Evolutionary conservation across 768 basidiomycete genomes (phyloP), one percentile per base, ranked within the genome.

Genomic region (Lentinula sp.): DNA sequence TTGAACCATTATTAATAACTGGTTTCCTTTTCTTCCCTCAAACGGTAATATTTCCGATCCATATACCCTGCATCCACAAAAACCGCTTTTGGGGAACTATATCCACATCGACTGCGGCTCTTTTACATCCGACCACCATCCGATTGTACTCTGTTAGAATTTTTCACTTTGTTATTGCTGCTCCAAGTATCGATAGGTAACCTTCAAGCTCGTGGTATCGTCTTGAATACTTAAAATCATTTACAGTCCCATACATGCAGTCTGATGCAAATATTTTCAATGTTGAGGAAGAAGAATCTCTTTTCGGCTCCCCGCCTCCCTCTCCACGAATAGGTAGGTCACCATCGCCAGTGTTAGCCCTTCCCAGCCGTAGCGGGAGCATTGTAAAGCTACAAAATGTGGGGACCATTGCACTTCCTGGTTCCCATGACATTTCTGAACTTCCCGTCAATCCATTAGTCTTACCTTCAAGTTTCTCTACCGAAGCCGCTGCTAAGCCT

Each of bases 351-450:
- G 70, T 72, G 51, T 74, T 86, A 71, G 86, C 86, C 57, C 77
- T 88, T 52, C 85, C 86, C 67, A 76, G 79, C 67, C 72, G 74
- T 63, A 72, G 72, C 63, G 69, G 65, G 64, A 65, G 61, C 49
- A 64, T 67, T 68, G 67, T 68, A 73, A 73, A 77, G 74, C 76
- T 80, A 86, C 81, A 89, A 88, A 91, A 93, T 84, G 91, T 93
- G 90, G 90, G 90, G 90, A 88, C 90, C 89, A 91, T 91, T 92
- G 91, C 91, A 92, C 91, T 92, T 90, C 89, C 89, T 91, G 91
- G 90, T 85, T 90, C 89, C 90, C 90, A 88, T 79, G 81, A 78
- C 74, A 80, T 79, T 89, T 88, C 88, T 91, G 88, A 92, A 91
- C 81, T 86, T 77, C 82, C 89, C 77, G 81, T 87, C 79, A 77